Percentiles rank a stretch among this genome's conserved stretches.
Conservation (phyloP, 2,329 filamentous ascomycete species). For the Xylaria arbuscula region DNA sequence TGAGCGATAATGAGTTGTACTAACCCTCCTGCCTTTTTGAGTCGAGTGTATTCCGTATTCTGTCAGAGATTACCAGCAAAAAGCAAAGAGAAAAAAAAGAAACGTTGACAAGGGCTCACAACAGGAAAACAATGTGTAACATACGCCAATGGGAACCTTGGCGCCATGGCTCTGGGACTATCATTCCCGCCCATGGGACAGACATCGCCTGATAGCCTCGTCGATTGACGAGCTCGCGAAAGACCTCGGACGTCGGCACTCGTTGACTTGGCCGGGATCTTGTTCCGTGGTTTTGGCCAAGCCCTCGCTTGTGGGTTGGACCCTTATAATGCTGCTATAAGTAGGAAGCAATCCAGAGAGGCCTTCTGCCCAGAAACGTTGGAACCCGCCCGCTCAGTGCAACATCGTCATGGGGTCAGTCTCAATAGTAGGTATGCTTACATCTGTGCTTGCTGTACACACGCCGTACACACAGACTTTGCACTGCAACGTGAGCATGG, state of each 20-base stretch:
- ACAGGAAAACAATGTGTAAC: conserved; percentile 14
- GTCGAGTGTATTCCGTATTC: conserved; percentile 7
- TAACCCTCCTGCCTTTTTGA: conserved; percentile 28
- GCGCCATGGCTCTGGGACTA: conserved; percentile 24
- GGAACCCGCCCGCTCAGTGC: conserved; percentile 24
- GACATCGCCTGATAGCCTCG: conserved; percentile 31
- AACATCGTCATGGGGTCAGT: conserved; percentile 35
- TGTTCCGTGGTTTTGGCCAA: conserved; percentile 32
- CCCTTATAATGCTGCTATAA: conserved; percentile 24
- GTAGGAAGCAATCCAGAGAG: conserved; percentile 7
- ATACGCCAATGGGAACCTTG: conserved; percentile 19
- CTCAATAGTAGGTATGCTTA: conserved; percentile 28
- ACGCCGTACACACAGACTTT: conserved; percentile 19
- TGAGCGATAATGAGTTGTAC: conserved; percentile 12
- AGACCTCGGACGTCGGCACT: conserved; percentile 32
- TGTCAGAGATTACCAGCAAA: conserved; percentile 1
- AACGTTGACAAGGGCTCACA: neutral
- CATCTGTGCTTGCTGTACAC: conserved; percentile 22
- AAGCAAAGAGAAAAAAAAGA: conserved; percentile 2
- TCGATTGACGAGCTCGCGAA: conserved; percentile 24
- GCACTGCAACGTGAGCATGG: conserved; percentile 26
- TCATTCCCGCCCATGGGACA: conserved; percentile 22
- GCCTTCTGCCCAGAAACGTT: conserved; percentile 20
- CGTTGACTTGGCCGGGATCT: conserved; percentile 25
- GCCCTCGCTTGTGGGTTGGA: conserved; percentile 33